Evolutionary conservation across 345 rosid genomes (phyloP).

Genomic region (Turritis glabra): DNA sequence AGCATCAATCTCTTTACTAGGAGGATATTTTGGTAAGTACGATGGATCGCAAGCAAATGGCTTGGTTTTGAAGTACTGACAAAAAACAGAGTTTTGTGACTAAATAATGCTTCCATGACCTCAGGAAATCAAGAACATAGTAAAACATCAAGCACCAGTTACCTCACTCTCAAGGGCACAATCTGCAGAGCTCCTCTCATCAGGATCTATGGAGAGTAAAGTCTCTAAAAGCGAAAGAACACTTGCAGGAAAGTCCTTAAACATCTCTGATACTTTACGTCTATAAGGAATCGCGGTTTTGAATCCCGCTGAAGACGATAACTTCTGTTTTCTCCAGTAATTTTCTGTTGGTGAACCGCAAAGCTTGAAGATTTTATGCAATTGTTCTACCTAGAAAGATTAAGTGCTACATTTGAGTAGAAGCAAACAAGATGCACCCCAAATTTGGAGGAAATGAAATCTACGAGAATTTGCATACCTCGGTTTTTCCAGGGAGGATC

Average conservation of each 20-base stretch:
- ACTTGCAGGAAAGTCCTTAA: constrained; percentile 74
- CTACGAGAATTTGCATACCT: constrained; percentile 49
- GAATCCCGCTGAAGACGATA: constrained; percentile 74
- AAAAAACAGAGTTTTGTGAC: constrained; percentile 9
- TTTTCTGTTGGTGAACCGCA: constrained; percentile 91
- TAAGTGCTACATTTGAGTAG: neutral
- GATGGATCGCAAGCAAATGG: constrained; percentile 94
- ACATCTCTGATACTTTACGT: constrained; percentile 64
- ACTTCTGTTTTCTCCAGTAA: constrained; percentile 73
- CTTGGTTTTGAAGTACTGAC: constrained; percentile 77
- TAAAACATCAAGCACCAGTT: constrained; percentile 1
- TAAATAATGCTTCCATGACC: neutral
- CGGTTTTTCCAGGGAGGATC: constrained; percentile 89
- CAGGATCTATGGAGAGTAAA: constrained; percentile 93
- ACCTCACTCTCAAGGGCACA: constrained; percentile 39
- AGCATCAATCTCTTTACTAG: constrained; percentile 96
- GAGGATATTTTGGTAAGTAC: constrained; percentile 84
- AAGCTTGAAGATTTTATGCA: constrained; percentile 91
- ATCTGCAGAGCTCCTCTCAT: constrained; percentile 39
- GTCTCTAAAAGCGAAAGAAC: constrained; percentile 79
- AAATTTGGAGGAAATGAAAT: neutral
- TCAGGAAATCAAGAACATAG: constrained; percentile 7
- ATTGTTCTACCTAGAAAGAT: constrained; percentile 75
- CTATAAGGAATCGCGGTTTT: constrained; percentile 84
- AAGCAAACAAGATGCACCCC: neutral